Percentiles rank a stretch among this genome's conserved stretches.
These are phyloP conservation scores for Xerocomellus intermedius DNA, from an alignment of 768 basidiomycete species.

Conservation along the genomic window DNA sequence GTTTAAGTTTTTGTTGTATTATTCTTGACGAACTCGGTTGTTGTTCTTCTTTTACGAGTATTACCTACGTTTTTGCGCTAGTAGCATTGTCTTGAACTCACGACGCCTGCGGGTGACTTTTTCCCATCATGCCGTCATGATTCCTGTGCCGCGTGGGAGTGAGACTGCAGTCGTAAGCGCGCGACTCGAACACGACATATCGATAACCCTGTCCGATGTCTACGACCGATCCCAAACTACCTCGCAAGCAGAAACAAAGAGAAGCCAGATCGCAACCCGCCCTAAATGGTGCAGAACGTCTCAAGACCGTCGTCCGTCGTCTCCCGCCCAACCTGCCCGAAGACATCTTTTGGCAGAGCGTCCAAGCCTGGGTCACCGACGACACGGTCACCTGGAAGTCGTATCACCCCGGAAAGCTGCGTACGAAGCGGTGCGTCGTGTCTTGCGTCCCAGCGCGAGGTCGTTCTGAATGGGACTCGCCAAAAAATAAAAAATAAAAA, in stretches of 20 bases:
- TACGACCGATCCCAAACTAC: conserved; percentile 15
- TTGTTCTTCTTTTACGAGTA: no score
- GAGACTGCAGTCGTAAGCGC: neutral
- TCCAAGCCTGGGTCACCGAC: conserved; percentile 77
- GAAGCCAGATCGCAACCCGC: conserved; percentile 32
- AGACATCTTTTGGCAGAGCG: conserved; percentile 91
- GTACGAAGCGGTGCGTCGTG: conserved; percentile 57
- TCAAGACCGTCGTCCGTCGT: conserved; percentile 86
- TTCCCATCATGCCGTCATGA: neutral
- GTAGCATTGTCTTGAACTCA: neutral
- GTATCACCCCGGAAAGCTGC: conserved; percentile 66
- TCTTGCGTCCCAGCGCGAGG: neutral
- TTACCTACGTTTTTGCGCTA: neutral
- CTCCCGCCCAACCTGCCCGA: conserved; percentile 92
- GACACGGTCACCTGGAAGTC: conserved; percentile 67
- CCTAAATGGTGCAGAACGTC: conserved; percentile 46
- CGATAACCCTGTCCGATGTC: conserved; percentile 10
- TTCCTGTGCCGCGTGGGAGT: conserved; percentile 8
- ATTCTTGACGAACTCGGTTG: neutral
- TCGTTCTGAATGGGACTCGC: neutral
- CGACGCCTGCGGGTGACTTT: neutral
- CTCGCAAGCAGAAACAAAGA: conserved; percentile 31
- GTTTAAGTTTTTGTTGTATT: conserved; percentile 22
- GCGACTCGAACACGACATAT: neutral
- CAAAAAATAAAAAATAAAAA: no score